Conservation (phyloP, 768 basidiomycete genomes). For the Hygrophoropsis aurantiaca region DNA sequence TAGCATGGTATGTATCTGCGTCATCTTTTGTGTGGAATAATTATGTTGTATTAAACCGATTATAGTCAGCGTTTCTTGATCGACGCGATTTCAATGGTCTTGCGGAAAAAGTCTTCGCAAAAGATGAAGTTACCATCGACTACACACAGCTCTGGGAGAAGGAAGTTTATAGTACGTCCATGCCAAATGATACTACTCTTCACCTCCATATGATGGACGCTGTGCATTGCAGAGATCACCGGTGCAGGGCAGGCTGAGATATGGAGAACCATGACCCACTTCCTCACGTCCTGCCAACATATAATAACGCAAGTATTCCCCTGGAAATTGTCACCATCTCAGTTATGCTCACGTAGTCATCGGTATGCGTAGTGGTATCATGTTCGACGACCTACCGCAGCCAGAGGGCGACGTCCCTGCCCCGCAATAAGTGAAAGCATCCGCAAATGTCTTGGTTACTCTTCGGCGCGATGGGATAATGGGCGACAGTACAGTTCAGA, state of each 20-base stretch:
- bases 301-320: slow-evolving; percentile 18
- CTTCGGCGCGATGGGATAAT: slow-evolving; percentile 22
- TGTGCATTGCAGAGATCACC: no score
- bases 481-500: slow-evolving; percentile 19
- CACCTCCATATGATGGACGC: no score
- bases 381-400: slow-evolving; percentile 27
- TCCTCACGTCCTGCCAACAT: slow-evolving; percentile 22
- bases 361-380: no score
- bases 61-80: slow-evolving; percentile 22
- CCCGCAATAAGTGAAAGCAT: slow-evolving; percentile 19
- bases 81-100: slow-evolving; percentile 26
- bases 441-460: slow-evolving; percentile 22
- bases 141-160: slow-evolving; percentile 19
- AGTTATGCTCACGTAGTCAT: no score
- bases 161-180: slow-evolving; percentile 16
- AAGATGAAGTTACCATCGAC: slow-evolving; percentile 17
- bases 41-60: neutral
- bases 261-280: slow-evolving; percentile 20
- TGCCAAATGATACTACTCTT: slow-evolving; percentile 12
- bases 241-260: neutral
- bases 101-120: slow-evolving; percentile 24
- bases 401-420: slow-evolving; percentile 17
- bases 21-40: neutral
- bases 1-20: slow-evolving; percentile 18
- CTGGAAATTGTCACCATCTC: no score